Percentiles rank a stretch among this genome's conserved stretches.
Conservation (phyloP, 2,329 filamentous ascomycete genomes). For the Colletotrichum theobromicola region DNA sequence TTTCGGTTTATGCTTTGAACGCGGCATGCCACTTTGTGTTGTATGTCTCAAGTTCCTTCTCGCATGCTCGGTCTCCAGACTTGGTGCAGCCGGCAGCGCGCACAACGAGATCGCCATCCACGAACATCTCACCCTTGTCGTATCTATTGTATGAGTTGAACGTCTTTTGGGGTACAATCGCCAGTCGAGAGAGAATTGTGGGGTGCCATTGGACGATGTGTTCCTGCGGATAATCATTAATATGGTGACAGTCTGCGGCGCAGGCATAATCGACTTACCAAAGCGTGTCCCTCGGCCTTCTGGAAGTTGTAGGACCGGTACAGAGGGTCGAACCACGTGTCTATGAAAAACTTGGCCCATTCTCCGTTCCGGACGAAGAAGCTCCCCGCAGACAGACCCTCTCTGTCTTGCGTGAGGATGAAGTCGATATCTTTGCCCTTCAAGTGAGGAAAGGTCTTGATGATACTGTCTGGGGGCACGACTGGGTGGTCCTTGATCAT, state of each 20-base stretch:
- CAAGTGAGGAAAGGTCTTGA: constrained; percentile 90
- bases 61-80: constrained; percentile 65
- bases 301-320: constrained; percentile 96
- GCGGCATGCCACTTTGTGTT: constrained; percentile 51
- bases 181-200: constrained; percentile 88
- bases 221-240: constrained; percentile 58
- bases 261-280: constrained; percentile 62
- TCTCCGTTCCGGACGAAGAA: constrained; percentile 83
- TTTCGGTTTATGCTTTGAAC: constrained; percentile 47
- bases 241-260: not conserved
- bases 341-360: constrained; percentile 91
- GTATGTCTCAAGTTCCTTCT: constrained; percentile 68
- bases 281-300: constrained; percentile 88
- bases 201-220: constrained; percentile 96
- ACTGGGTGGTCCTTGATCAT: constrained; percentile 89
- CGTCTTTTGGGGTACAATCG: constrained; percentile 83
- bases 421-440: constrained; percentile 79
- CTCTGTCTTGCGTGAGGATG: constrained; percentile 82
- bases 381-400: constrained; percentile 78
- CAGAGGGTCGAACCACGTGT: constrained; percentile 95
- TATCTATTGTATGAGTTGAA: constrained; percentile 78
- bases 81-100: constrained; percentile 77
- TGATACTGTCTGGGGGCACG: constrained; percentile 94
- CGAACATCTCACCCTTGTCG: constrained; percentile 65
- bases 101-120: constrained; percentile 84